Percentiles rank a stretch among this genome's conserved stretches.
Evolutionary conservation across 169 alveolate genomes (phyloP).

Genomic region (Toxoplasma gondii): DNA sequence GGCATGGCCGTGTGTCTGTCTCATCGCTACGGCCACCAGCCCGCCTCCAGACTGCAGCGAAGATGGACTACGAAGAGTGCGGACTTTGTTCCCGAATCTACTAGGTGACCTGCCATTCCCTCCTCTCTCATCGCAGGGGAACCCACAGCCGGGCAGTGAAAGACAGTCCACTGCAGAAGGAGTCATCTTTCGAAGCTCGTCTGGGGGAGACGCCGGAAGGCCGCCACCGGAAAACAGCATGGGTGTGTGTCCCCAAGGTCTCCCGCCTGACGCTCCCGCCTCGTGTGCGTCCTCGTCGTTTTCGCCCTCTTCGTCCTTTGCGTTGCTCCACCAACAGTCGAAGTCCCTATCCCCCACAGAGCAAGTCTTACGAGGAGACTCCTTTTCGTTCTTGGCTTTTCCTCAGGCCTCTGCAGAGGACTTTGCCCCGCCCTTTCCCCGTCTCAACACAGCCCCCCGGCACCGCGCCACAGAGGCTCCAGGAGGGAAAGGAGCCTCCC

Average conservation of each 20-base stretch:
- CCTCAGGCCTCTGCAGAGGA: not conserved
- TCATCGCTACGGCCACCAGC: not conserved
- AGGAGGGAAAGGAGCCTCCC: too few relatives aligned
- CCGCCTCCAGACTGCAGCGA: slow-evolving; percentile 37
- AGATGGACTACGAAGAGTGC: not conserved
- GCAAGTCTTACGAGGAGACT: not conserved
- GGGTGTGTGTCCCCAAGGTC: too few relatives aligned
- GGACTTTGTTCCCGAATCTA: not conserved
- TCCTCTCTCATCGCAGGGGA: not conserved
- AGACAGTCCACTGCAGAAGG: not conserved
- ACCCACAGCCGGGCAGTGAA: not conserved
- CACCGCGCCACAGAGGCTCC: not conserved
- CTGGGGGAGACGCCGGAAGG: not conserved
- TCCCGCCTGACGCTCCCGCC: not conserved
- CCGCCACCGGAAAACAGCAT: not conserved
- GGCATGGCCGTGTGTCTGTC: not conserved
- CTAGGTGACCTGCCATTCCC: not conserved
- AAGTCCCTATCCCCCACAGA: not conserved
- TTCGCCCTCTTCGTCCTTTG: not conserved
- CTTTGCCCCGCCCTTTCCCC: not conserved
- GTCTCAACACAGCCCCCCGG: not conserved
- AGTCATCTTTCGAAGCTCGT: not conserved
- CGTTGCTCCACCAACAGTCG: not conserved
- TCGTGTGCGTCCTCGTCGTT: not conserved
- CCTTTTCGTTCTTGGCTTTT: not conserved